Evolutionary conservation across 2,329 filamentous ascomycete genomes (phyloP), one percentile per base, ranked within the genome.

Genomic region (Fusarium nematophilum): DNA sequence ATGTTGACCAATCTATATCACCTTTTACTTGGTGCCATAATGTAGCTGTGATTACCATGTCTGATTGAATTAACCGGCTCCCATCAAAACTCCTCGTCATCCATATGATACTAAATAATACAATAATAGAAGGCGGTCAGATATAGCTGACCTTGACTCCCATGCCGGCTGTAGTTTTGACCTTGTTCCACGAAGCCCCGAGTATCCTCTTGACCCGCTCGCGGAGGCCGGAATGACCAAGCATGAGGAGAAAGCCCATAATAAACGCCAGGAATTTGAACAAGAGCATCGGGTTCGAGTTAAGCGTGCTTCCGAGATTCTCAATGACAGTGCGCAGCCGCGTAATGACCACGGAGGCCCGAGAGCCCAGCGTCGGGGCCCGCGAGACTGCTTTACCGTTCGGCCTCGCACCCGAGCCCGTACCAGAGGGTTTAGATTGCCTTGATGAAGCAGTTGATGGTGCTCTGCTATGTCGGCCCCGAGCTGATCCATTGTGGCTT

Each of bases 141-240:
- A 99, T 96, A 78, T 98, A 98, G 73, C 91, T 96, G 70, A 98
- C 93, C 79, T 97, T 98, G 62, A 96, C 91, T 3, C 94, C 95
- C 94, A 98, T 98, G 2, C 93, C 93, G 5, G 94, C 89, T 1
- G 95, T 98, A 38, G 87, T 84, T 72, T 86, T 87, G 33, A 97
- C 79, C 78, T 96, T 97, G 49, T 86, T 84, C 92, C 92, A 96
- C 9, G 87, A 87, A 23, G 83, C 80, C 31, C 84, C 85, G 36
- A 96, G 71, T 30, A 93, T 79, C 50, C 88, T 83, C 72, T 87
- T 83, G 29, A 97, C 75, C 62, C 90, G 85, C 64, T 96, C 88
- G 33, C 93, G 85, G 11, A 96, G 79, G 70, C 90, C 89, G 68
- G 86, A 84, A 67, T 91, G 84, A 53, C 91, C 90, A 56, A 97